Evolutionary conservation across 2,329 filamentous ascomycete species (phyloP), one percentile per base, ranked within the genome.

Genomic region (Beauveria caledonica): DNA sequence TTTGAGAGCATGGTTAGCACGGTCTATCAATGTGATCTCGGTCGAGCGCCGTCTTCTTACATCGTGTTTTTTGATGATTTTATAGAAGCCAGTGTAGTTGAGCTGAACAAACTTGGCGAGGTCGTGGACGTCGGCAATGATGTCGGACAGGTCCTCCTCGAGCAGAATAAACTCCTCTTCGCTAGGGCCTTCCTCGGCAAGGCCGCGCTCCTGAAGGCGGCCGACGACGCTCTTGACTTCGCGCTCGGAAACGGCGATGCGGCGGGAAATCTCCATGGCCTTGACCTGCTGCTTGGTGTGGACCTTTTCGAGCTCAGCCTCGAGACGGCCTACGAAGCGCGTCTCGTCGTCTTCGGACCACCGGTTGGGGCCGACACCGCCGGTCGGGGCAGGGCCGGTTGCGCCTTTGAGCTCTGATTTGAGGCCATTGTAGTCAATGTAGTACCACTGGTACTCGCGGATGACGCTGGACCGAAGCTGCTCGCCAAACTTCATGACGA

Each of bases 1-100:
- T 25, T 4, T 3, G 15, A 29, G 11, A 33, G 13, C 7, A 9
- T 52, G n/a, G 25, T 59, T 29, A 59, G 57, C n/a, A 45, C 5
- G 13, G 33, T 36, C 33, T 36, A 36, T 13, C 11, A 36, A 36
- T 6, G 33, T 36, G 11, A 36, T 36, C 11, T 36, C 6, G 33
- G 11, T 36, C 33, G 13, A 36, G 13, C 33, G 2, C 11, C 33
- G 57, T 45, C 6, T 42, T 64, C 88, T 67, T 75, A 93, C 90
- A 77, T 97, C 94, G 74, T 99, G 94, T 81, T 99, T 99, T 82
- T 99, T 99, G 76, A 99, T 96, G 65, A 99, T 99, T 81, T 99
- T 99, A 79, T 97, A 95, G 73, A 99, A 99, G 5, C 94, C 94
- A 0, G 93, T 97, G 72, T 99, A 99, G 77, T 99, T 99, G 71